A percentile compares a stretch with the other conserved stretches of the same genome.
phyloP scores from a whole-genome alignment of 106 monocot genomes.

The Acanthochlamys bracteata region DNA sequence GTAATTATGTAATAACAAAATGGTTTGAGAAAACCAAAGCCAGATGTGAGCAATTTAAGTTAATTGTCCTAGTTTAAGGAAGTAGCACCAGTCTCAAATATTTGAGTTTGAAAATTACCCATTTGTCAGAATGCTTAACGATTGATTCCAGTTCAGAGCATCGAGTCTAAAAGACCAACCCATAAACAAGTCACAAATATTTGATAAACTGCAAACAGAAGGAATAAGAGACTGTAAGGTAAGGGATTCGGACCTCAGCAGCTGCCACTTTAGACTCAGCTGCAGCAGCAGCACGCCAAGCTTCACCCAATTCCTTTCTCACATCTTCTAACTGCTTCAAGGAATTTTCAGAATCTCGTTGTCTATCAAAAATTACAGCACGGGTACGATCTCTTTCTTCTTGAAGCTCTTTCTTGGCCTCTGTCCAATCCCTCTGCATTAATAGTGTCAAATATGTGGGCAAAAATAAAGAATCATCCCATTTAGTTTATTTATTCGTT shows the following conservation, averaged over 20 bases:
- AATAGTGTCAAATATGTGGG: too few relatives aligned
- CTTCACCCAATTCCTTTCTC: constrained; percentile 67
- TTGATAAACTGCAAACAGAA: too few relatives aligned
- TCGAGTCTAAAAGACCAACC: constrained; percentile 40
- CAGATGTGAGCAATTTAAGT: too few relatives aligned
- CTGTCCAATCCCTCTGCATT: constrained; percentile 76
- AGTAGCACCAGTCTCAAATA: background rate
- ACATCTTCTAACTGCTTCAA: constrained; percentile 64
- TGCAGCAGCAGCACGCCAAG: constrained; percentile 66
- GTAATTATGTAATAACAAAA: too few relatives aligned
- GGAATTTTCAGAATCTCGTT: constrained; percentile 43
- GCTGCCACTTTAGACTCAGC: constrained; percentile 80
- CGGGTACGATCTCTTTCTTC: constrained; percentile 75
- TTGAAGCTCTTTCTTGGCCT: constrained; percentile 85
- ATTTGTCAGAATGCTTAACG: constrained; percentile 21
- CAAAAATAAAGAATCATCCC: too few relatives aligned
- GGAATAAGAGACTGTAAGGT: too few relatives aligned
- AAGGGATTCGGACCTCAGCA: constrained; percentile 67
- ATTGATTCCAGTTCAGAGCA: constrained; percentile 54
- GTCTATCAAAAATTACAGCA: constrained; percentile 46
- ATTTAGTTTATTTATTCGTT: too few relatives aligned
- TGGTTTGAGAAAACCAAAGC: too few relatives aligned
- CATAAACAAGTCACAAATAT: too few relatives aligned
- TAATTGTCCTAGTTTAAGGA: background rate
- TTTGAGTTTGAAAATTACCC: constrained; percentile 14